Evolutionary conservation across 306 rosid species (phyloP).

Genomic region (Canavalia ensiformis): DNA sequence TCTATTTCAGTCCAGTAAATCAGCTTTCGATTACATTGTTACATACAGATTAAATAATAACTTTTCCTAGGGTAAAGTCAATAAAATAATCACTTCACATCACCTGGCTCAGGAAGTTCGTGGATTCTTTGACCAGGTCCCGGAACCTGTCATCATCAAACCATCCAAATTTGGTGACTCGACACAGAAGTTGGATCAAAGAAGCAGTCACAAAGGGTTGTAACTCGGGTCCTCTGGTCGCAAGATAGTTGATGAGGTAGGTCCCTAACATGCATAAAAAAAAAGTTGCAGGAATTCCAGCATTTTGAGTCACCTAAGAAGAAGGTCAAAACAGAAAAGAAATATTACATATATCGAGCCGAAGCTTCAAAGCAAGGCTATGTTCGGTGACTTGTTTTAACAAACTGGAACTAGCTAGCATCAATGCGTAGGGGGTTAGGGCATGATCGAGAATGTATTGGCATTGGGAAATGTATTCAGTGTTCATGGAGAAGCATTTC

Average conservation of each 20-base stretch:
- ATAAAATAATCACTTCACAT: background rate
- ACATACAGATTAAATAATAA: background rate
- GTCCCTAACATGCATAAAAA: conserved; percentile 53
- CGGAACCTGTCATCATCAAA: conserved; percentile 65
- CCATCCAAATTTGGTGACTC: conserved; percentile 69
- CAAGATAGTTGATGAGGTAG: conserved; percentile 63
- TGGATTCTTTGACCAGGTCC: conserved; percentile 64
- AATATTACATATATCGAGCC: conserved; percentile 59
- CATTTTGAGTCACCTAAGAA: conserved; percentile 26
- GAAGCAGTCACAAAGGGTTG: conserved; percentile 69
- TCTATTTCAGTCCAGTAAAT: background rate
- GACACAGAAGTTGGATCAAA: conserved; percentile 60
- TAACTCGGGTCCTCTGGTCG: conserved; percentile 68
- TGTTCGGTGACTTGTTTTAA: conserved; percentile 72
- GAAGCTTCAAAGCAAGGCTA: conserved; percentile 64
- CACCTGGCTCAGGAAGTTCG: conserved; percentile 64
- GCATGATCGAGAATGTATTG: conserved; percentile 72
- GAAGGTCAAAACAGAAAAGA: background rate
- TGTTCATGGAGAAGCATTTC: conserved; percentile 65
- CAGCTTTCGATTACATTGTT: background rate
- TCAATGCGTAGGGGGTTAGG: conserved; percentile 67
- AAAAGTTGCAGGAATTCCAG: conserved; percentile 27
- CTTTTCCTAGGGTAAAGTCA: background rate
- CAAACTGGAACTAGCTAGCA: conserved; percentile 71
- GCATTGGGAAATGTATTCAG: conserved; percentile 68